Conservation (phyloP, 176 grass and related monocot genomes). For the Bothriochloa decipiens region DNA sequence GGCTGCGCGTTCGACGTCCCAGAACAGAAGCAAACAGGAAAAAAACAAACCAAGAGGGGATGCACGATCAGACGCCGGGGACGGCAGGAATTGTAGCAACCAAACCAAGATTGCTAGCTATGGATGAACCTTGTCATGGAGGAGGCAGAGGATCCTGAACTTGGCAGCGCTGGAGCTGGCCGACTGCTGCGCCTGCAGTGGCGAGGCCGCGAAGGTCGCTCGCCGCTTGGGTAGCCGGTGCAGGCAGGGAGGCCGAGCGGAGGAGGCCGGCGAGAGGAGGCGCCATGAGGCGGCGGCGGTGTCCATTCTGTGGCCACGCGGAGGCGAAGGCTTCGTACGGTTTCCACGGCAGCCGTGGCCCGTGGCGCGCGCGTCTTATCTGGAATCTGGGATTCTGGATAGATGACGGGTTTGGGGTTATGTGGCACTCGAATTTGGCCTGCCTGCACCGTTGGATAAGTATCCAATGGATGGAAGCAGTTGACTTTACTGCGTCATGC, state of each 20-base stretch:
- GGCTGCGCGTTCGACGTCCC: slow-evolving; percentile 19
- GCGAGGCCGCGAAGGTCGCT: neutral
- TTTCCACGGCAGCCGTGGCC: slow-evolving; percentile 22
- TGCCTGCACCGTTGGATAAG: neutral
- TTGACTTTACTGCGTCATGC: neutral
- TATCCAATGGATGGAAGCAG: neutral
- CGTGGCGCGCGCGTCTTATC: slow-evolving; percentile 38
- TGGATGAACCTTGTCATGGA: slow-evolving; percentile 51
- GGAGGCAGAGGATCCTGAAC: slow-evolving; percentile 45
- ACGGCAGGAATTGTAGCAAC: neutral
- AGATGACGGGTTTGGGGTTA: neutral
- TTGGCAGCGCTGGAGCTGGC: slow-evolving; percentile 44
- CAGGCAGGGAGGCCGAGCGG: slow-evolving; percentile 11
- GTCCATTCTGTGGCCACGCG: slow-evolving; percentile 33
- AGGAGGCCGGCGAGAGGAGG: slow-evolving; percentile 37
- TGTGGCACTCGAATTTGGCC: neutral
- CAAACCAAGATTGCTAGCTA: neutral
- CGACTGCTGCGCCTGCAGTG: neutral
- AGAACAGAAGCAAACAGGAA: neutral
- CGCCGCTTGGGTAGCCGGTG: slow-evolving; percentile 13
- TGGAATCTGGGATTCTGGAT: slow-evolving; percentile 39
- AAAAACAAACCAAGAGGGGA: neutral
- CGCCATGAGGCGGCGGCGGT: slow-evolving; percentile 45
- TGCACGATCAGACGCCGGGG: slow-evolving; percentile 10
- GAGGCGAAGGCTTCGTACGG: neutral